Conservation (phyloP, 176 grass and related monocot genomes). For the Chrysopogon serrulatus region DNA sequence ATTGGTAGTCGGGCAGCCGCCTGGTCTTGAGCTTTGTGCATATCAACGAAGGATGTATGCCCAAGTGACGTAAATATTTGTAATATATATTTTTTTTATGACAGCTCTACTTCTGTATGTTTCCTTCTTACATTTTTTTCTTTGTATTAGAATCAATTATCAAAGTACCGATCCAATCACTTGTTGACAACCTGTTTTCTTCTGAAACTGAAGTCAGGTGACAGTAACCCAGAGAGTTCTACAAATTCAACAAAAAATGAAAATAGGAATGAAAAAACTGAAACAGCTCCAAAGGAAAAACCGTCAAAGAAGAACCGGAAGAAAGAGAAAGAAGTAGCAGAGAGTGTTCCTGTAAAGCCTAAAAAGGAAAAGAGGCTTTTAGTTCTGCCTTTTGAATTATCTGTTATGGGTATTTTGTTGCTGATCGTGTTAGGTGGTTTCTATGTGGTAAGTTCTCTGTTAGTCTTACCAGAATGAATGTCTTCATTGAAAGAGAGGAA, state of each 20-base stretch:
- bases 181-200: conserved; percentile 34
- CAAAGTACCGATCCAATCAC: conserved; percentile 1
- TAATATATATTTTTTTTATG: conserved; percentile 61
- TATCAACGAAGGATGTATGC: too few relatives aligned
- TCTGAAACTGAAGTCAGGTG: conserved; percentile 60
- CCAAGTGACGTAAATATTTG: too few relatives aligned
- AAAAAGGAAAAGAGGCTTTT: conserved; percentile 70
- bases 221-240: conserved; percentile 40
- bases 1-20: too few relatives aligned
- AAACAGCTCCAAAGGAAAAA: conserved; percentile 75
- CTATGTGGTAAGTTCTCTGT: conserved; percentile 79
- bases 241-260: conserved; percentile 51
- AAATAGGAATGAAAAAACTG: conserved; percentile 53
- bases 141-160: not conserved
- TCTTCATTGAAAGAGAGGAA: not conserved
- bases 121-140: conserved; percentile 38
- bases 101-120: conserved; percentile 53
- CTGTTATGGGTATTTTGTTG: conserved; percentile 69
- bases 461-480: conserved; percentile 7
- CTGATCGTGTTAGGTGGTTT: conserved; percentile 85
- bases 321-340: conserved; percentile 76
- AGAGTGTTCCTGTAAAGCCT: conserved; percentile 49
- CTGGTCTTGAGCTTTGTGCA: too few relatives aligned
- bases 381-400: conserved; percentile 80
- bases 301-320: conserved; percentile 82